Evolutionary conservation across 306 rosid genomes (phyloP), one percentile per base, ranked within the genome.

Genomic region (Quercus aquifolioides): DNA sequence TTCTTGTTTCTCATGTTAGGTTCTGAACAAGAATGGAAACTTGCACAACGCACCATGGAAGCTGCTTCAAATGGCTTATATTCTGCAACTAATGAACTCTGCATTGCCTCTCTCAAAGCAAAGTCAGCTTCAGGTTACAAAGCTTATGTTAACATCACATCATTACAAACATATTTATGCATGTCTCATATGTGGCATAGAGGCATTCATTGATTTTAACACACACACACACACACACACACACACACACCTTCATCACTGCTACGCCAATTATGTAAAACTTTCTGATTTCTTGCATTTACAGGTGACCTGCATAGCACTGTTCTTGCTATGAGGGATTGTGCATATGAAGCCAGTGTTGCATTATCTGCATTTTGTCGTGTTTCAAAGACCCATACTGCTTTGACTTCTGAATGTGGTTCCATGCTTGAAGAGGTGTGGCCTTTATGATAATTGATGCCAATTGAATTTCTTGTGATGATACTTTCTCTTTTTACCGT

Each of bases 391-490:
- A 88, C 80, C 78, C 94, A 94, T 85, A 91, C 97, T 76, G 90
- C 98, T 80, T 84, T 94, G 89, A 94, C 98, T 74, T 94, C 98
- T 74, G 97, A 94, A 86, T 92, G 98, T 31, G 98, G 98, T 79
- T 94, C 96, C 78, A 92, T 94, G 97, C 97, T 94, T 57, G 97
- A 94, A 84, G 98, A 94, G 97, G 98, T 94, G 83, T 69, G 82
- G 74, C 71, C 64, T 71, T 69, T 28, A 11, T 23, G 77, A 70
- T 73, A 71, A 64, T 77, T 80, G 74, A 33, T 5, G 49, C 72
- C 67, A 70, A 65, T 65, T 15, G 57, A 55, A 26, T 74, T 78
- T 49, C n/a, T 21, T 75, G 65, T 17, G 69, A 69, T 62, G 80
- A 43, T 78, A 57, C 56, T 41, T 70, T 21, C 17, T 59, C 11